Evolutionary conservation across 1,284 basidiomycete genomes (phyloP), one percentile per base, ranked within the genome.

Genomic region (Erythrobasidium hasegawianum): DNA sequence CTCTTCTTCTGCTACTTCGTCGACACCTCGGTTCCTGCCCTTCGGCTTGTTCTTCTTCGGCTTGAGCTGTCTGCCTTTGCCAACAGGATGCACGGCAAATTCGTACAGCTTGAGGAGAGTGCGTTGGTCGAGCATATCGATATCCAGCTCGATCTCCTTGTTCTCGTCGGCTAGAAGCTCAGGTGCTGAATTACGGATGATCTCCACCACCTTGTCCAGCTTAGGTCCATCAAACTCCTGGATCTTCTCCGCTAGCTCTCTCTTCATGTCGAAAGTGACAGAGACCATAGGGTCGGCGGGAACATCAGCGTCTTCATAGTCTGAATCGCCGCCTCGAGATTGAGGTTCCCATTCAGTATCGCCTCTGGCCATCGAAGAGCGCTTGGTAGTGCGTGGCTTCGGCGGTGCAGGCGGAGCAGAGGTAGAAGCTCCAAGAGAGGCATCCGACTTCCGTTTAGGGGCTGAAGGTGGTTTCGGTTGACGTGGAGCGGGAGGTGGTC

Each of bases 111-210:
- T 90, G 64, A 87, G 87, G 55, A 96, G 83, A 33, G 94, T 92
- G 20, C 83, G 78, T 3, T 87, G 81, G 57, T 93, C 91, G 40
- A 97, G 82, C 53, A 86, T 81, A 75, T 97, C 93, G 72, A 97
- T 96, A 78, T 97, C 94, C 52, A 97, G 84, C 79, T 97, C 93
- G 74, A 97, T 96, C 80, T 97, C 93, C 77, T 96, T 90, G 59
- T 72, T 72, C 39, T 87, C 89, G 77, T 89, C 90, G 74, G 89
- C 85, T 69, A 96, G 87, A 1, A 76, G 67, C 18, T 75, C 75
- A n/a, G 33, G 90, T 86, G 56, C 91, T 87, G 57, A 90, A 86
- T 76, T 91, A 85, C 94, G 89, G 71, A 97, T 97, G 75, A 97
- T 93, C 72, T 79, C 76, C 70, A 79, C 78, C 70, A 79, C 79